Base-by-base conservation (phyloP, 164 flowering plant genomes). In the Nelumbo lutea region DNA sequence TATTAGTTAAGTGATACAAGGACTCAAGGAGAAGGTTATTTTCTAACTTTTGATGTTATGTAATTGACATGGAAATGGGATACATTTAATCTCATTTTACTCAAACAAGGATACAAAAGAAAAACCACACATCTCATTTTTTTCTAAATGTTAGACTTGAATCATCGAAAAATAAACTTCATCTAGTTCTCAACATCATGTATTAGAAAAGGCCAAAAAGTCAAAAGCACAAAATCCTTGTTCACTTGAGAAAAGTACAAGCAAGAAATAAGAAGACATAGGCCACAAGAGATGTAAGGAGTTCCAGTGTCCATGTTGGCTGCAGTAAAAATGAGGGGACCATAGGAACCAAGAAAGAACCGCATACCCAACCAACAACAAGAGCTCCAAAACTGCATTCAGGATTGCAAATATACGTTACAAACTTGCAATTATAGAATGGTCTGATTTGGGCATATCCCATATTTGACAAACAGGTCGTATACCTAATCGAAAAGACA, bases 221-320 rank as follows among this genome's bases (percentile, higher is more conserved):
- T 27, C 27, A 27, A 27, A 27, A 27, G 27, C 27, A 27, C 27
- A 59, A 27, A 45, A 41, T 58, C 11, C 9, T 7, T 46, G 44
- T 74, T 89, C 79, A 95, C 79, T 95, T 91, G 76, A 91, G 88
- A 65, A 89, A 95, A 79, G 97, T 88, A 80, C 96, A 91, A 0
- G 83, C 84, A 62, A 89, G 74, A 76, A 95, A 95, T 82, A 95
- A 73, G 79, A 84, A 89, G 8, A 89, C 57, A 64, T 86, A 95
- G 2, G 77, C 85, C 7, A 90, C 90, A 64, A 95, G 76, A n/a
- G 98, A 89, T 11, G 96, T 91, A 14, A 89, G 78, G 67, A 95
- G 95, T 76, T 95, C 97, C 1, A 95, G 91, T 2, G 92, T 88
- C 96, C 98, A 91, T 6, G 92, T 88, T 14, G 96, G 91, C 13